These are phyloP conservation scores for Tripterygium wilfordii DNA, from an alignment of 177 flowering plant species.

Conservation along the genomic window DNA sequence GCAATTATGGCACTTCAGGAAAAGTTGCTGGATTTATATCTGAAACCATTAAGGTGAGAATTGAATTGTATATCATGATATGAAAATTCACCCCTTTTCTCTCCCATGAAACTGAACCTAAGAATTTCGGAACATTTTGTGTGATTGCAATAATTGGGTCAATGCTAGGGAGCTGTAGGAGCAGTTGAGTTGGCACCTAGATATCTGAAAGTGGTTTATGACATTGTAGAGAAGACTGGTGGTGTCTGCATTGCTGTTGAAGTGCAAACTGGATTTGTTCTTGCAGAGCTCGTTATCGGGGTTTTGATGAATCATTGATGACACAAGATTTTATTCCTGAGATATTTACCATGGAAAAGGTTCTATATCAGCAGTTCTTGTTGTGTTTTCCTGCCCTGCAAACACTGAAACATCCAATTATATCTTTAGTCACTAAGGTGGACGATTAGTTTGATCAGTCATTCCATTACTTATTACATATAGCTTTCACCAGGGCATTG, in stretches of 20 bases:
- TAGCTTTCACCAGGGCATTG: constrained; percentile 70
- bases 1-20: constrained; percentile 84
- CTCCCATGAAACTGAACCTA: too few species aligned
- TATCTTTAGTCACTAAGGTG: too few species aligned
- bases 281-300: constrained; percentile 95
- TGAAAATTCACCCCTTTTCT: too few species aligned
- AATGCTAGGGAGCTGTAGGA: constrained; percentile 94
- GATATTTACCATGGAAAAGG: constrained; percentile 99
- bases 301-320: too few species aligned
- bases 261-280: constrained; percentile 98
- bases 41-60: constrained; percentile 96
- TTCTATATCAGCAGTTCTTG: constrained; percentile 18
- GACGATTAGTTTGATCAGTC: background rate
- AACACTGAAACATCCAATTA: background rate
- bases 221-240: constrained; percentile 84
- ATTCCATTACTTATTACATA: background rate
- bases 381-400: background rate
- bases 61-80: too few species aligned
- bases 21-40: constrained; percentile 96
- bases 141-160: constrained; percentile 5
- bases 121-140: too few species aligned
- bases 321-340: constrained; percentile 92
- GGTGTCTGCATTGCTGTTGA: constrained; percentile 99
- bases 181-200: constrained; percentile 97
- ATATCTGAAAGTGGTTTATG: constrained; percentile 82